Evolutionary conservation across 164 flowering plant genomes (phyloP).

Genomic region (Berberis vulgaris): DNA sequence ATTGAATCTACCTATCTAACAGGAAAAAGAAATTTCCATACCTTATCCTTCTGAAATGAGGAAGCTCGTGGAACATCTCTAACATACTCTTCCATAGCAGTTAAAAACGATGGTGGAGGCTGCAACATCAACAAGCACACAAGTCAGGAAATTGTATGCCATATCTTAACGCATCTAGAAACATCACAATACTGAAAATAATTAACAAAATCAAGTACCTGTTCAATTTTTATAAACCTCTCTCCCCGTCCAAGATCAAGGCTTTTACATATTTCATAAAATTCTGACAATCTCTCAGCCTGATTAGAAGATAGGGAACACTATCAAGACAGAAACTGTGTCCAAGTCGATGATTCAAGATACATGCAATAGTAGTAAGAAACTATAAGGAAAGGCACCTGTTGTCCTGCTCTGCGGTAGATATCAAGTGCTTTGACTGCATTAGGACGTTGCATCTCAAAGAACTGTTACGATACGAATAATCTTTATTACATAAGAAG

Average conservation of each 20-base stretch:
- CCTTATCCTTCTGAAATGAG: conserved; percentile 62
- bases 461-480: conserved; percentile 55
- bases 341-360: neutral
- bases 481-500: neutral
- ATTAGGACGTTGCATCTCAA: conserved; percentile 95
- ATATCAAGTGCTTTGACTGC: conserved; percentile 83
- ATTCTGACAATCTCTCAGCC: conserved; percentile 89
- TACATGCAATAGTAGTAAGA: neutral
- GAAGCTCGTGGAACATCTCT: conserved; percentile 85
- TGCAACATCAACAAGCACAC: conserved; percentile 26
- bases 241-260: conserved; percentile 92
- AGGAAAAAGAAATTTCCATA: conserved; percentile 11
- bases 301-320: conserved; percentile 10
- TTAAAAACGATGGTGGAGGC: conserved; percentile 93
- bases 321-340: too few species aligned
- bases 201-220: conserved; percentile 36
- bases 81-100: conserved; percentile 98
- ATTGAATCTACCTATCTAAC: neutral
- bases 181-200: neutral
- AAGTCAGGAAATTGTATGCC: neutral
- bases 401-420: conserved; percentile 74
- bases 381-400: conserved; percentile 35
- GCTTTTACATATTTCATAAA: conserved; percentile 84
- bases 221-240: conserved; percentile 83
- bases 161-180: neutral